Conservation (phyloP, 768 basidiomycete genomes). For the Phanerochaete carnosa region DNA sequence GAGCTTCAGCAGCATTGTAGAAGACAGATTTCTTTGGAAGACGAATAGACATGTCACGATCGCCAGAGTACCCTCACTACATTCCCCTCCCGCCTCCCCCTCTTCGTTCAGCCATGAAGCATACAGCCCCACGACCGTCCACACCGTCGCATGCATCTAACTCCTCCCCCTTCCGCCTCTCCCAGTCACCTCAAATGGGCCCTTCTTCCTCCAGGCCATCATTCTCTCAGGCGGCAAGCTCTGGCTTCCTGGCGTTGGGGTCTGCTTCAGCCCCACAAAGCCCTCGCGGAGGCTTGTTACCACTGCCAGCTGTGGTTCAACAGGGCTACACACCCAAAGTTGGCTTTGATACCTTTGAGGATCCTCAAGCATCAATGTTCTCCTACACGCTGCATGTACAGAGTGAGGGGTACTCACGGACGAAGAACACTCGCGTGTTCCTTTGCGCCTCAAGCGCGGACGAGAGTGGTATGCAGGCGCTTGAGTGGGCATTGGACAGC, state of each 20-base stretch:
- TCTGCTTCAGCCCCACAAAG: constrained; percentile 13
- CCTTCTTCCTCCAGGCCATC: constrained; percentile 8
- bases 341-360: constrained; percentile 87
- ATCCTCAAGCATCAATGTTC: constrained; percentile 78
- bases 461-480: constrained; percentile 82
- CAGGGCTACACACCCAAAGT: constrained; percentile 59
- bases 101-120: constrained; percentile 57
- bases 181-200: constrained; percentile 1
- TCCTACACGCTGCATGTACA: constrained; percentile 85
- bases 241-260: background rate
- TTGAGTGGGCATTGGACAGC: constrained; percentile 89
- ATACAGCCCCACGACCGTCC: constrained; percentile 28
- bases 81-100: constrained; percentile 25
- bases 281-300: constrained; percentile 7
- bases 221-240: background rate
- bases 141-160: constrained; percentile 19
- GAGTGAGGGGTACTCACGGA: constrained; percentile 74
- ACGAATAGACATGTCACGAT: constrained; percentile 3
- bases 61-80: constrained; percentile 19
- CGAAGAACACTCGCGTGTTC: constrained; percentile 79
- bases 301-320: constrained; percentile 19
- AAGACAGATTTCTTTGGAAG: background rate
- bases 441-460: constrained; percentile 86
- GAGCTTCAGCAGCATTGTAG: background rate
- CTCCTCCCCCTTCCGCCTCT: constrained; percentile 15